Conservation (phyloP, 2,329 filamentous ascomycete genomes). For the Aspergillus oerlinghausenensis region DNA sequence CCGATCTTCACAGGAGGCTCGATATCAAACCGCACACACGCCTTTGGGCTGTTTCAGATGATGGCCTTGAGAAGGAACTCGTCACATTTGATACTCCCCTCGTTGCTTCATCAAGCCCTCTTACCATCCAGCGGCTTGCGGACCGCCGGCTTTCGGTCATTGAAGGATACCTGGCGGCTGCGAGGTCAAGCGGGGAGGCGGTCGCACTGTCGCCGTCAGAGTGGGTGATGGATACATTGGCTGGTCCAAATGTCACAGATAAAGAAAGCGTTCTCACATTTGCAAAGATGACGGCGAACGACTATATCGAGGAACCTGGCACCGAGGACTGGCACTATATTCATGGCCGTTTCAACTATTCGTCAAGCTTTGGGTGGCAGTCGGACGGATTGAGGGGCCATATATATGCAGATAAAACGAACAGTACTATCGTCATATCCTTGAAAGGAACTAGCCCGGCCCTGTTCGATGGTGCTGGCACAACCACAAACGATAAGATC, state of each 20-base stretch:
- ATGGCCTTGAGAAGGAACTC: conserved; percentile 35
- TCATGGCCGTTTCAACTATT: conserved; percentile 74
- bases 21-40: conserved; percentile 63
- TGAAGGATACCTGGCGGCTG: conserved; percentile 70
- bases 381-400: conserved; percentile 84
- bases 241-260: conserved; percentile 77
- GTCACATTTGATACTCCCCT: conserved; percentile 51
- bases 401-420: conserved; percentile 80
- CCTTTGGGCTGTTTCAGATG: conserved; percentile 43
- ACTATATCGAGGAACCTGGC: conserved; percentile 71
- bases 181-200: conserved; percentile 63
- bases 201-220: conserved; percentile 65
- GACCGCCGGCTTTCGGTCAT: conserved; percentile 74
- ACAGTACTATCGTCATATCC: conserved; percentile 84
- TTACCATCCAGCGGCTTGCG: conserved; percentile 73
- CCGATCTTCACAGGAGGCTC: conserved; percentile 68
- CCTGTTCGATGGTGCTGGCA: conserved; percentile 93
- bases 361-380: conserved; percentile 89
- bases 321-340: conserved; percentile 80
- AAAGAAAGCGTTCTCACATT: conserved; percentile 78
- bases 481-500: conserved; percentile 93
- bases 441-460: conserved; percentile 88
- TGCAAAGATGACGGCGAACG: conserved; percentile 83
- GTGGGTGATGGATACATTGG: conserved; percentile 77
- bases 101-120: conserved; percentile 58